A percentile compares a stretch with the other conserved stretches of the same genome.
phyloP scores from a whole-genome alignment of 768 basidiomycete genomes.

The Russula sp. region DNA sequence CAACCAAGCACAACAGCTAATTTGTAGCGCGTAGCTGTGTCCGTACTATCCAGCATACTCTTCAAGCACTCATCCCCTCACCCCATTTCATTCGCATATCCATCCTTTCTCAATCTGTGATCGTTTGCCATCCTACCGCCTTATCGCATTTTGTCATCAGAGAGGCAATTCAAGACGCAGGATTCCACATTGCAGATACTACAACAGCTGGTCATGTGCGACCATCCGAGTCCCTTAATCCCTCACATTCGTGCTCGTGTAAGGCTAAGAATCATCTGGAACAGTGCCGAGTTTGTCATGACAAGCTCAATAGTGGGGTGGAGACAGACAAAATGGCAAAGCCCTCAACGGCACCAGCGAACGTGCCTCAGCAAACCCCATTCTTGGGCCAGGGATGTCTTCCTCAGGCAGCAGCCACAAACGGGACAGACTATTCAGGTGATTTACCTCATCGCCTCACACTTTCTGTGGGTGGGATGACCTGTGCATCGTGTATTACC shows the following conservation, averaged over 20 bases:
- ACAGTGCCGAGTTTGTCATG: conserved; percentile 24
- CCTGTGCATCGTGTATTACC: conserved; percentile 40
- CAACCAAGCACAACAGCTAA: neutral
- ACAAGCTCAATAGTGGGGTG: neutral
- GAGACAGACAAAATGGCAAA: neutral
- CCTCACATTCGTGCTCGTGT: conserved; percentile 19
- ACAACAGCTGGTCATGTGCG: conserved; percentile 20
- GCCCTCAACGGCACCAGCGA: neutral
- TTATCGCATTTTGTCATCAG: conserved; percentile 38
- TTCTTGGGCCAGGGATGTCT: neutral
- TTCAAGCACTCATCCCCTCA: conserved; percentile 40
- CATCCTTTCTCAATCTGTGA: conserved; percentile 46
- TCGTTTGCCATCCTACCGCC: conserved; percentile 39
- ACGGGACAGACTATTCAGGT: neutral
- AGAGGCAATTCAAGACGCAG: conserved; percentile 43
- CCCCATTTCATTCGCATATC: conserved; percentile 46
- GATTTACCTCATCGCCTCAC: conserved; percentile 15
- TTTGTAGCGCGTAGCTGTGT: conserved; percentile 42
- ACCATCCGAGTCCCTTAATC: conserved; percentile 2
- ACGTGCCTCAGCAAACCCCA: neutral
- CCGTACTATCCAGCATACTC: conserved; percentile 43
- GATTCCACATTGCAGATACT: conserved; percentile 45
- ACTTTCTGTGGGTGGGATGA: conserved; percentile 41
- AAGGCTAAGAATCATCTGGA: conserved; percentile 17
- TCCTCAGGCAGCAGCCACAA: neutral